Evolutionary conservation across 495 filamentous ascomycete genomes (phyloP).

Genomic region (Margaritispora aquatica): DNA sequence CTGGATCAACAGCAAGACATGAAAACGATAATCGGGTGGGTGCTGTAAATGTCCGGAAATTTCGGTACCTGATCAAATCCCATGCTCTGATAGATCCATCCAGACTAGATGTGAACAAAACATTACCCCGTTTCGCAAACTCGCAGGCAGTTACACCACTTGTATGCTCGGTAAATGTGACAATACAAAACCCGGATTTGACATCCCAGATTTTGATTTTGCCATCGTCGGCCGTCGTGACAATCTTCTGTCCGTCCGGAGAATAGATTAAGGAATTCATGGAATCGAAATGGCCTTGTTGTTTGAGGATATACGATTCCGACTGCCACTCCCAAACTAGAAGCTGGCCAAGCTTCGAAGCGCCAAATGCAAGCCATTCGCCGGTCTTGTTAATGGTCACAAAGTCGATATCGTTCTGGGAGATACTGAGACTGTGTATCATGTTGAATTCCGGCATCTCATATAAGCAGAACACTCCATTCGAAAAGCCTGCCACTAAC

Average conservation of each 20-base stretch:
- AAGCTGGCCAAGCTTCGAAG: slow-evolving; percentile 87
- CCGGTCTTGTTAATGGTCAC: slow-evolving; percentile 88
- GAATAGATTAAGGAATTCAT: slow-evolving; percentile 93
- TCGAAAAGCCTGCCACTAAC: slow-evolving; percentile 88
- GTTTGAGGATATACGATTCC: slow-evolving; percentile 97
- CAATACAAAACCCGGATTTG: slow-evolving; percentile 92
- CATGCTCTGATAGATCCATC: slow-evolving; percentile 93
- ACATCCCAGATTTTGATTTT: slow-evolving; percentile 99
- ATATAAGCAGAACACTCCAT: slow-evolving; percentile 87
- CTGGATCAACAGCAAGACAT: slow-evolving; percentile 91
- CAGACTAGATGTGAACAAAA: slow-evolving; percentile 88
- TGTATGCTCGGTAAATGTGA: slow-evolving; percentile 95
- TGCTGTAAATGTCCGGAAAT: slow-evolving; percentile 94
- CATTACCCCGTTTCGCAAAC: slow-evolving; percentile 88
- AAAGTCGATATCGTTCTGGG: slow-evolving; percentile 90
- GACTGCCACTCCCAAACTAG: slow-evolving; percentile 99
- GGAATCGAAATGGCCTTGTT: slow-evolving; percentile 95
- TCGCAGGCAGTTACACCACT: slow-evolving; percentile 93
- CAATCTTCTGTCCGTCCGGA: slow-evolving; percentile 84
- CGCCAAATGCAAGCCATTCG: slow-evolving; percentile 98
- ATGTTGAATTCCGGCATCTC: slow-evolving; percentile 95
- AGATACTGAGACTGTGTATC: slow-evolving; percentile 88
- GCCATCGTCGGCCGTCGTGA: slow-evolving; percentile 91
- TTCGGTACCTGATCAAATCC: slow-evolving; percentile 94
- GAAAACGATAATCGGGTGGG: slow-evolving; percentile 88